Evolutionary conservation across 2,329 filamentous ascomycete species (phyloP), one percentile per base, ranked within the genome.

Genomic region (Verticillium isaacii): DNA sequence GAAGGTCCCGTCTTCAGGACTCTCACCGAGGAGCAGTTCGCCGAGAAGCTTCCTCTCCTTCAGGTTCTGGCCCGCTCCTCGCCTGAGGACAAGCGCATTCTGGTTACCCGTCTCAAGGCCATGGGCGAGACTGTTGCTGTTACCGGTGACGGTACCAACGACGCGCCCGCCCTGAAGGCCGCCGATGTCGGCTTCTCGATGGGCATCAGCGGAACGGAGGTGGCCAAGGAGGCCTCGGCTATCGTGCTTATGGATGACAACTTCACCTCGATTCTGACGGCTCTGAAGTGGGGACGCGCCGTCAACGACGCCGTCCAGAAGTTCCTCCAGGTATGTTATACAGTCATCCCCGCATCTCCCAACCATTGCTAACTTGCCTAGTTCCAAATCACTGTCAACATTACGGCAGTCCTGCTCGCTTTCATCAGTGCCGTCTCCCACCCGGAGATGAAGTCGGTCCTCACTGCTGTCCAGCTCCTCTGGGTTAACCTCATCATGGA

Each of bases 401-500:
- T 89, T 63, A 89, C 87, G 5, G 87, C 87, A 2, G 86, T 89
- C 17, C 71, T 88, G 25, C 79, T 89, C 9, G 87, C 87, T 1
- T 88, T 89, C 60, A 78, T 89, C 64, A 85, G 86, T 2, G 85
- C 87, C 3, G 83, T 89, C 56, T 82, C 85, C 9, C 81, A 80
- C 61, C 71, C 76, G 6, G 75, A 82, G 12, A 82, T 83, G 74
- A 73, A 81, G 55, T 85, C 86, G 5, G 84, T 89, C 2, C 81
- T 89, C 55, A 88, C 83, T 1, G 86, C 88, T 0, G 86, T 89
- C 0, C 87, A 89, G 67, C 80, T 89, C 54, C 78, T 89, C 37
- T 89, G 87, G 87, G 85, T 89, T 58, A 89, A 89, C 69, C 75
- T 89, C 57, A 89, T 89, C 69, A 89, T 89, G 86, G 86, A 89